Conservation (phyloP, 805 yeast genomes). For the Zygosaccharomyces siamensis region DNA sequence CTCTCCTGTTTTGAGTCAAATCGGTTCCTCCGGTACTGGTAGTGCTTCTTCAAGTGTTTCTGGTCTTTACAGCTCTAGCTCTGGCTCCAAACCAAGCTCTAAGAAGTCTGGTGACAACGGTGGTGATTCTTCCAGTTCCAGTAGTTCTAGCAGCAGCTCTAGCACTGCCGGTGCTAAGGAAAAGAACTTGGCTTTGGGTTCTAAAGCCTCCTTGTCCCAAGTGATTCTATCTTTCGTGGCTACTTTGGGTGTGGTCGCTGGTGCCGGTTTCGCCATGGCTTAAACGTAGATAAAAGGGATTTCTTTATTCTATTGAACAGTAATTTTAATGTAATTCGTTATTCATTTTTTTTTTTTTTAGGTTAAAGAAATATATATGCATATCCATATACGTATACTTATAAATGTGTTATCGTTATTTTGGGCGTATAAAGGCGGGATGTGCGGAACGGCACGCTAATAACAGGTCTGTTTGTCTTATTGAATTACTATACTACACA, state of each 20-base stretch:
- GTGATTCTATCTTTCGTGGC: conserved; percentile 32
- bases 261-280: conserved; percentile 37
- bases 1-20: conserved; percentile 52
- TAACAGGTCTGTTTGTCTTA: too few relatives aligned
- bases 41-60: conserved; percentile 41
- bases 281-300: conserved; percentile 12
- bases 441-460: too few relatives aligned
- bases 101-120: conserved; percentile 14
- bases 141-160: conserved; percentile 17
- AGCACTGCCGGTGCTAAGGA: conserved; percentile 20
- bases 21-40: conserved; percentile 70
- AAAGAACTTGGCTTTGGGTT: conserved; percentile 27
- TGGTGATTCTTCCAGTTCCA: conserved; percentile 7
- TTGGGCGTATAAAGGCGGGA: too few relatives aligned
- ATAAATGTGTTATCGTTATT: conserved; percentile 1
- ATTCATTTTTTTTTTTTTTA: neutral
- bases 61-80: conserved; percentile 25
- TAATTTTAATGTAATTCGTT: conserved; percentile 1
- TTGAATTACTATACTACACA: neutral
- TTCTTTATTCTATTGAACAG: neutral
- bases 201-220: conserved; percentile 30
- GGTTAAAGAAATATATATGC: neutral
- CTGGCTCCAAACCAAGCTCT: conserved; percentile 31
- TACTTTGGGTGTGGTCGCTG: conserved; percentile 36
- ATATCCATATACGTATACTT: neutral